Evolutionary conservation across 305 asterid species (phyloP), one percentile per base, ranked within the genome.

Genomic region (Fraxinus velutina): DNA sequence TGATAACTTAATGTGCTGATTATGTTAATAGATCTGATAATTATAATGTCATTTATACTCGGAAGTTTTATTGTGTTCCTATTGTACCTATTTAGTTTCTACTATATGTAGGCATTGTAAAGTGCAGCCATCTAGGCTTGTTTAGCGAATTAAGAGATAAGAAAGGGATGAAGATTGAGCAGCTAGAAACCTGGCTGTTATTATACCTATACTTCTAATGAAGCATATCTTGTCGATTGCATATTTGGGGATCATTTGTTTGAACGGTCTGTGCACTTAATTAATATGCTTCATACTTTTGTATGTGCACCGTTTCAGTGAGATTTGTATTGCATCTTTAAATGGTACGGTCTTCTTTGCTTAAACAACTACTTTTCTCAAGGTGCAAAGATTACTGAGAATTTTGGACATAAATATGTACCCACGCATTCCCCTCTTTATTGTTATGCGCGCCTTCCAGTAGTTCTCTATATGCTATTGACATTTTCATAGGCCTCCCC

Each of bases 201-300:
- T 22, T 66, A 22, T 27, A 10, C 73, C 17, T 66, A 13, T 24
- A 27, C 34, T 10, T 62, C 71, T 64, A 68, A 29, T 68, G 74
- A 68, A 29, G 37, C 74, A 68, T 66, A 78, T 12, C 66, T 74
- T 64, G 36, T 47, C 71, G 72, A 13, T 22, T 70, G n/a, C 17
- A 13, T 68, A 50, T 42, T 42, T 77, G 75, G 78, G 85, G 75
- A 60, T 71, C 8, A 37, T 71, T 77, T 36, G 33, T 52, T 71
- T 24, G 21, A 42, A 62, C 64, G 30, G 37, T 75, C 33, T 39
- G 81, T 27, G 52, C 64, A 72, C 37, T 5, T 72, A 80, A 50
- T 30, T 27, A 30, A 68, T 68, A 30, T 4, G 9, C 75, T 68
- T 68, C 39, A 5, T 68, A 29, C 39, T 5, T 29, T 27, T 29